Evolutionary conservation across 148 eudicot species (phyloP), one percentile per base, ranked within the genome.

Genomic region (Rhododendron ovatum): DNA sequence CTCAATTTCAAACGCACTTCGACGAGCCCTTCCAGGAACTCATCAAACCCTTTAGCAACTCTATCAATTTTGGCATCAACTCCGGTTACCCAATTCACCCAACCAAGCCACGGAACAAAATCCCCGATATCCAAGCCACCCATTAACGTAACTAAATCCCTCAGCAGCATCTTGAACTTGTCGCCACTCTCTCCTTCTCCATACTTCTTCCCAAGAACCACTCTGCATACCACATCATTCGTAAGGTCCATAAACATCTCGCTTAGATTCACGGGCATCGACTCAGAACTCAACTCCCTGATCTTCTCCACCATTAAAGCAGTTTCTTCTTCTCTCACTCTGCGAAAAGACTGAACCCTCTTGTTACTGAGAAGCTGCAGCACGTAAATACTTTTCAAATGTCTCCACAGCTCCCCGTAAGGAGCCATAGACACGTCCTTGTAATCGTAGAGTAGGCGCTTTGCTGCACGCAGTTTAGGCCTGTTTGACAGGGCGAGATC

Each of bases 91-190:
- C 81, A 47, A 69, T 85, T 79, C 35, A 89, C 80, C 92, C 92
- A 89, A 1, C 81, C 73, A 59, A 90, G 83, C 91, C 91, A 90
- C 5, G 92, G 92, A 78, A 90, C 53, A 41, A 84, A 87, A 51
- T 89, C 88, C 33, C 90, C 91, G 0, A 90, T 67, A n/a, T 89
- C 50, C 10, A 80, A 22, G 6, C 86, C 51, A 2, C 89, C 92
- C 48, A 90, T 1, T 50, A 90, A 43, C 76, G 59, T 75, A 35
- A 89, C 84, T 15, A 88, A 87, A 55, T 85, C 88, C 37, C 83
- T 85, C 57, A 84, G 37, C 83, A 90, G 45, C 73, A 57, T 59
- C 83, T 84, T 89, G 80, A 90, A 87, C 78, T 90, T 48, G 28
- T 82, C 80, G 6, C 86, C 91, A 3, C 51, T 82, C 63, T 24